Evolutionary conservation across 2,329 filamentous ascomycete species (phyloP), one percentile per base, ranked within the genome.

Genomic region (Colletotrichum echinochloae): DNA sequence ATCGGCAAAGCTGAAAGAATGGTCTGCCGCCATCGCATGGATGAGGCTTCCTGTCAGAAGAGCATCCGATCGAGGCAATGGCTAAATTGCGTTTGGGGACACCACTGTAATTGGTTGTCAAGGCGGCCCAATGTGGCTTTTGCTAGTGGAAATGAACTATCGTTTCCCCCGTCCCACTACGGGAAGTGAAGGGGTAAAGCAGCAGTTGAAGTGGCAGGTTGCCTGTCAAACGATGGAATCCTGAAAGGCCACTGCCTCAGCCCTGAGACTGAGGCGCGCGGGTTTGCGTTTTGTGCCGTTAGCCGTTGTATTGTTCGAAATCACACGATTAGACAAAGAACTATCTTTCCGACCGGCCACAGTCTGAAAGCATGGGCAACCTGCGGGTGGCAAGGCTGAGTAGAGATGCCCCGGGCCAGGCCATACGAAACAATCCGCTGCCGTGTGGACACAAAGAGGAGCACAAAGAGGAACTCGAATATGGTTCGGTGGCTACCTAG

Each of bases 51-150:
- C 52, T 65, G 35, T 46, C 60, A 54, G 52, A 30, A n/a, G 37
- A 52, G 49, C 26, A 56, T 51, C 26, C 51, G 23, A 48, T 9
- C 18, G n/a, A 23, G 23, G 33, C 46, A 26, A 23, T 14, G 4
- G 35, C 8, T 23, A 57, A 28, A 61, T 56, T 67, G 49, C 39
- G 56, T 9, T 56, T 46, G 60, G 48, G 30, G 54, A 65, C 60
- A 49, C 20, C 35, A n/a, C 60, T 49, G 9, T 11, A 39, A 20
- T 46, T 60, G 60, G 20, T 39, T 60, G 60, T 60, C 60, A 56
- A 65, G 35, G 69, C 66, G 55, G 33, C 69, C 60, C n/a, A 69
- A 6, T n/a, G 66, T 71, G 69, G 65, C 66, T 70, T 52, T 28
- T 65, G 49, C 66, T 70, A 70, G 60, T 60, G 66, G 35, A 52